A percentile compares a stretch with the other conserved stretches of the same genome.
Conservation (phyloP, 331 rosid genomes). For the Telfairia occidentalis region DNA sequence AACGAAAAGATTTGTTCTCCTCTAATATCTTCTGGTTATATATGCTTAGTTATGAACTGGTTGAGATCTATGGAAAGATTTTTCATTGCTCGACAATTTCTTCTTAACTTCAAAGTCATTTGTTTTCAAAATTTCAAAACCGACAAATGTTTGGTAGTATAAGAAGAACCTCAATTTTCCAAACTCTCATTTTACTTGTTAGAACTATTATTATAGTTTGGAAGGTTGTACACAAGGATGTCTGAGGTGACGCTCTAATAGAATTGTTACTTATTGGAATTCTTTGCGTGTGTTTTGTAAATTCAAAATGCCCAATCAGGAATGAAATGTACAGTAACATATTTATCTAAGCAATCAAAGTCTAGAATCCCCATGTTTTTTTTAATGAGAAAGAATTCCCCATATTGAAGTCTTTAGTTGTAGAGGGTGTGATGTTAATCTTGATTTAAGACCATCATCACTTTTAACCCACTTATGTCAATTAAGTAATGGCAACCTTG, state of each 20-base stretch:
- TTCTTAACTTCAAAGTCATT: neutral
- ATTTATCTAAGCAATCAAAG: neutral
- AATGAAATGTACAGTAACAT: neutral
- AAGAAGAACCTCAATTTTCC: neutral
- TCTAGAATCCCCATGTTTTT: too few relatives aligned
- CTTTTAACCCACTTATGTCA: neutral
- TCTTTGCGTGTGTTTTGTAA: neutral
- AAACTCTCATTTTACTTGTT: neutral
- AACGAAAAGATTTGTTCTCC: neutral
- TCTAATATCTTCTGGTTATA: neutral
- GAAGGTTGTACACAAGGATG: neutral
- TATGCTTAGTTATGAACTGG: neutral
- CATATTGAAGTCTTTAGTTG: neutral
- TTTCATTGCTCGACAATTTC: neutral
- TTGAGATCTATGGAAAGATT: neutral
- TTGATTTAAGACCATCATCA: neutral
- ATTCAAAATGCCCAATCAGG: neutral
- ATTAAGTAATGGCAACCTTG: neutral
- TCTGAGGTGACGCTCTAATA: neutral
- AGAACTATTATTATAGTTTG: neutral
- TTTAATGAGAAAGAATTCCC: too few relatives aligned
- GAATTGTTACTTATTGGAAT: neutral
- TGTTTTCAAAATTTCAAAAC: neutral
- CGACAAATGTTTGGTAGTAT: neutral
- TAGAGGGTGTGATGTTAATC: neutral